phyloP scores from a whole-genome alignment of 345 rosid genomes.

The Eucalyptus erythrocorys region DNA sequence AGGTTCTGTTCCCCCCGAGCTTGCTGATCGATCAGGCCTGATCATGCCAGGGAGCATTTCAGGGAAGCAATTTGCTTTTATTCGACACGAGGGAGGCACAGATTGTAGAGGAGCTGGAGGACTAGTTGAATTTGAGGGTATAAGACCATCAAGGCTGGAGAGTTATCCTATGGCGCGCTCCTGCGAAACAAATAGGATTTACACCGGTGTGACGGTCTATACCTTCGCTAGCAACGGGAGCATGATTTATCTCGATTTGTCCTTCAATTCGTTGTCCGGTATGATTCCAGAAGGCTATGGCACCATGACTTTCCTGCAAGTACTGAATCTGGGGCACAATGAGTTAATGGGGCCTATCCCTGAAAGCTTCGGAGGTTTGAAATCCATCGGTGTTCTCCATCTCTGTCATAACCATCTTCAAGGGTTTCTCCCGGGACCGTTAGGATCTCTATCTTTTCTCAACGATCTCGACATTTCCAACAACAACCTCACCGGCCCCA shows the following conservation, averaged over 20 bases:
- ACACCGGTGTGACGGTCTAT: conserved; percentile 72
- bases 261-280: conserved; percentile 64
- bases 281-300: conserved; percentile 67
- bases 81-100: conserved; percentile 98
- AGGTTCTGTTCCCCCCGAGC: conserved; percentile 58
- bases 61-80: conserved; percentile 88
- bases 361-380: conserved; percentile 63
- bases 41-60: conserved; percentile 65
- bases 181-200: conserved; percentile 74
- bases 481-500: conserved; percentile 73
- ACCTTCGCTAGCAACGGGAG: conserved; percentile 67
- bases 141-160: conserved; percentile 61
- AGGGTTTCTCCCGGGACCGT: conserved; percentile 70
- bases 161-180: conserved; percentile 79
- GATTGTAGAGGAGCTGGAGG: conserved; percentile 97
- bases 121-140: conserved; percentile 80
- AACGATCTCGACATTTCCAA: conserved; percentile 93
- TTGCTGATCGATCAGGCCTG: conserved; percentile 58
- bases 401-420: conserved; percentile 74
- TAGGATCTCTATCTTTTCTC: conserved; percentile 69
- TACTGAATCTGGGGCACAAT: conserved; percentile 91
- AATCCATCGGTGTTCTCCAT: conserved; percentile 73
- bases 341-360: conserved; percentile 60
- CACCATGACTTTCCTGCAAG: conserved; percentile 61
- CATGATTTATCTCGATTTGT: conserved; percentile 82